Conservation (phyloP, 768 basidiomycete genomes). For the Zangia roseola region DNA sequence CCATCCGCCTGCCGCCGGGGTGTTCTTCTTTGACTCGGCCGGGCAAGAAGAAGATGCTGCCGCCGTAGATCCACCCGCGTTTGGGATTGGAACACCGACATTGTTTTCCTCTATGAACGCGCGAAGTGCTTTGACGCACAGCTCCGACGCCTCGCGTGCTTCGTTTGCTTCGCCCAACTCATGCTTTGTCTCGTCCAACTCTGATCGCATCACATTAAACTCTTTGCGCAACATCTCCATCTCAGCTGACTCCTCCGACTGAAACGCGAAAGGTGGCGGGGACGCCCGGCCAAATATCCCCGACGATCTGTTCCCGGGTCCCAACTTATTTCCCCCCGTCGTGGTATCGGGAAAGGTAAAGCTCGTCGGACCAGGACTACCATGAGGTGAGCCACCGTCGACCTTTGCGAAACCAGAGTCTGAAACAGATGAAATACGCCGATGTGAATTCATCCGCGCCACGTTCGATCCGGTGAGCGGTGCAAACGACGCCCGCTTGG, state of each 20-base stretch:
- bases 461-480: conserved; percentile 60
- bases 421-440: conserved; percentile 73
- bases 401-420: conserved; percentile 47
- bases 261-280: conserved; percentile 39
- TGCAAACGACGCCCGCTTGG: conserved; percentile 73
- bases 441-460: conserved; percentile 50
- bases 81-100: conserved; percentile 41
- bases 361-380: conserved; percentile 35
- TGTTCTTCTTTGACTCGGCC: conserved; percentile 33
- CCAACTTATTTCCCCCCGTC: conserved; percentile 17
- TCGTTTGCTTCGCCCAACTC: conserved; percentile 79
- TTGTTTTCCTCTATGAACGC: conserved; percentile 79
- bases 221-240: conserved; percentile 61
- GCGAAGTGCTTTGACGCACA: conserved; percentile 77
- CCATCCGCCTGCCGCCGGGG: conserved; percentile 46
- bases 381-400: conserved; percentile 31
- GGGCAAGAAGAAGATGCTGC: conserved; percentile 21
- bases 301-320: conserved; percentile 39
- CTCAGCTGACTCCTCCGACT: conserved; percentile 39
- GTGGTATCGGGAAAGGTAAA: conserved; percentile 35
- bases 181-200: conserved; percentile 61
- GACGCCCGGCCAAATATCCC: conserved; percentile 53
- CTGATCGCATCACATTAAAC: conserved; percentile 50
- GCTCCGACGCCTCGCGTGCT: conserved; percentile 83
- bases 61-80: conserved; percentile 13